These are phyloP conservation scores for Fusarium verticillioides DNA, from an alignment of 2,329 filamentous ascomycete species.

Conservation along the genomic window DNA sequence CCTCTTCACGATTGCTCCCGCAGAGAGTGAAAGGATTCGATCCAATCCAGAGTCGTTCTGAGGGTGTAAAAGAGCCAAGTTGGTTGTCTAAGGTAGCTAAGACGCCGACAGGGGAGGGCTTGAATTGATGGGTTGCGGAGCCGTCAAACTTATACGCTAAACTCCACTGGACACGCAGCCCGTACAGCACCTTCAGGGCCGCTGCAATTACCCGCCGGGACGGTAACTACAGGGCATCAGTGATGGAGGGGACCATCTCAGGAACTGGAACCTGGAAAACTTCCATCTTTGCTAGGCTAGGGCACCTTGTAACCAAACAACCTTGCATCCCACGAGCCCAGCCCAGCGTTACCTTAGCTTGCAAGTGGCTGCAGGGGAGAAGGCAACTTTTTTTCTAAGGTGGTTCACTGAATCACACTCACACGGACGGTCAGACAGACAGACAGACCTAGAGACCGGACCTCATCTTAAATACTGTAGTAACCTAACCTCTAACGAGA, in stretches of 20 bases:
- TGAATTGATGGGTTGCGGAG: slow-evolving; percentile 12
- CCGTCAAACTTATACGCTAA: slow-evolving; percentile 28
- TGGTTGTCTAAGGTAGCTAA: not conserved
- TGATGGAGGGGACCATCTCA: slow-evolving; percentile 19
- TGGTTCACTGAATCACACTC: slow-evolving; percentile 32
- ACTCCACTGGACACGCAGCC: not conserved
- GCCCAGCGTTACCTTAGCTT: not conserved
- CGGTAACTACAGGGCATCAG: slow-evolving; percentile 10
- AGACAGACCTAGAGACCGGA: not conserved
- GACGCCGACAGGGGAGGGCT: not conserved
- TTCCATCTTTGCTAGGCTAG: slow-evolving; percentile 4
- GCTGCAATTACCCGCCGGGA: slow-evolving; percentile 31
- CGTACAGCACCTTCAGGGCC: not conserved
- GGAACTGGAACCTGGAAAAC: slow-evolving; percentile 18
- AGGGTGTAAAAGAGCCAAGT: slow-evolving; percentile 27
- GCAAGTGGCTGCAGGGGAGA: slow-evolving; percentile 26
- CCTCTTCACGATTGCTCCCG: slow-evolving; percentile 16
- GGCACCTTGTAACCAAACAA: slow-evolving; percentile 8
- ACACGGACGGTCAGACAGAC: not conserved
- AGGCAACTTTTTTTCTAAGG: slow-evolving; percentile 16
- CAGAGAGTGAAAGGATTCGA: slow-evolving; percentile 8
- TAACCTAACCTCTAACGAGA: not conserved
- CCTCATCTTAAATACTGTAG: slow-evolving; percentile 16
- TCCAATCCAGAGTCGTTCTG: not conserved
- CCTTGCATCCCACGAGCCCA: not conserved